These are phyloP conservation scores for Haplographium delicatum DNA, from an alignment of 495 filamentous ascomycete species.

Conservation along the genomic window DNA sequence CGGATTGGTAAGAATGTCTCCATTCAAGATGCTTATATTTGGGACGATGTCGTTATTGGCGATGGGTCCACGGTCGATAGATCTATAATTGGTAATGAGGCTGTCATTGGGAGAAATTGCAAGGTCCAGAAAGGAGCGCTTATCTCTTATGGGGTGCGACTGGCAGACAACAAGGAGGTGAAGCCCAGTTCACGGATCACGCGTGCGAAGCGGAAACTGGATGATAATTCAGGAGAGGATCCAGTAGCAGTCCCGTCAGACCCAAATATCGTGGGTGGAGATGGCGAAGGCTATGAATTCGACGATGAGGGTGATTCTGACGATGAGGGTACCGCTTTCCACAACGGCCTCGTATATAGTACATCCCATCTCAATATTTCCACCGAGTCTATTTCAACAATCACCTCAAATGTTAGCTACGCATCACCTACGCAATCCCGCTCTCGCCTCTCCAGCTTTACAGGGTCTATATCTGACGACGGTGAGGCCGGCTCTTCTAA, in stretches of 20 bases:
- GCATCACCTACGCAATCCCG: conserved; percentile 28
- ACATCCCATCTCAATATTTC: conserved; percentile 64
- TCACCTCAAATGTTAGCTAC: conserved; percentile 36
- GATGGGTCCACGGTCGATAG: conserved; percentile 64
- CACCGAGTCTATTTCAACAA: conserved; percentile 67
- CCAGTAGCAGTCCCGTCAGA: conserved; percentile 43
- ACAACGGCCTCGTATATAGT: conserved; percentile 59
- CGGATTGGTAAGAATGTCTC: conserved; percentile 77
- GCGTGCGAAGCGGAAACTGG: conserved; percentile 40
- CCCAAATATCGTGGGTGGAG: conserved; percentile 50
- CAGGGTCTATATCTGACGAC: conserved; percentile 38
- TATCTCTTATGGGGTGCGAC: conserved; percentile 70
- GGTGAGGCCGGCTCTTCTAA: conserved; percentile 36
- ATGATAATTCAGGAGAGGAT: conserved; percentile 25
- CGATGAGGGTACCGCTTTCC: conserved; percentile 33
- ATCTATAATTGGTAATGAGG: conserved; percentile 71
- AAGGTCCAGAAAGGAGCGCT: conserved; percentile 65
- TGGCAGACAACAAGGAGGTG: conserved; percentile 54
- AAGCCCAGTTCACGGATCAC: conserved; percentile 50
- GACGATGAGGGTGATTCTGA: conserved; percentile 46
- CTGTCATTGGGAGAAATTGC: conserved; percentile 63
- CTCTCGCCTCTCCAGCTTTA: conserved; percentile 45
- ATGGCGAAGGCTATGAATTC: conserved; percentile 42
- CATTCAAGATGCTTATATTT: conserved; percentile 80
- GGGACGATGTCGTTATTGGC: conserved; percentile 74